Evolutionary conservation across 2,329 filamentous ascomycete genomes (phyloP).

Genomic region (Trichophyton equinum): DNA sequence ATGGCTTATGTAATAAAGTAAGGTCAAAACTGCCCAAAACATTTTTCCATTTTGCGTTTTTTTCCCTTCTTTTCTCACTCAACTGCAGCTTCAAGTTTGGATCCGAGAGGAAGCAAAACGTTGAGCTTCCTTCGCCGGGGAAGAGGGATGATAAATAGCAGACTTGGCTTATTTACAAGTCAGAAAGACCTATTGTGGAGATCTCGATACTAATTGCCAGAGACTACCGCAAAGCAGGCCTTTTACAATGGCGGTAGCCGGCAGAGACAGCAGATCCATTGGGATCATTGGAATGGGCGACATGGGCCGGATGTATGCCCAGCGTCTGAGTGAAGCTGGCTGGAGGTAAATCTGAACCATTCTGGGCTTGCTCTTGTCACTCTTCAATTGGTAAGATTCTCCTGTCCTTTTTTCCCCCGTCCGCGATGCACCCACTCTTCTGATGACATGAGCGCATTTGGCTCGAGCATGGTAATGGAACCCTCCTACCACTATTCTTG

Average conservation of each 20-base stretch:
- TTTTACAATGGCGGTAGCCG: conserved; percentile 5
- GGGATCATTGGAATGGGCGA: conserved; percentile 98
- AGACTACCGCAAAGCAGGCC: background rate
- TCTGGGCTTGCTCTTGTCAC: conserved; percentile 4
- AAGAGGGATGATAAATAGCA: background rate
- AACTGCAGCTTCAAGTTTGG: background rate
- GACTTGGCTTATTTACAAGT: background rate
- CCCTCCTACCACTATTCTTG: conserved; percentile 63
- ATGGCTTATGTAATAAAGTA: background rate
- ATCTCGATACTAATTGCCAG: background rate
- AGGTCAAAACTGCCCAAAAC: background rate
- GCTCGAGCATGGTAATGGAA: conserved; percentile 82
- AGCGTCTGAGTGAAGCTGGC: conserved; percentile 73
- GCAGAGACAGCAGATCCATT: conserved; percentile 54
- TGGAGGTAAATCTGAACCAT: conserved; percentile 64
- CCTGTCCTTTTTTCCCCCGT: conserved; percentile 9
- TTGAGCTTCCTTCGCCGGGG: background rate
- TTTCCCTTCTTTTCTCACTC: background rate
- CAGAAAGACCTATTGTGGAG: background rate
- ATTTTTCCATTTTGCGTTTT: background rate
- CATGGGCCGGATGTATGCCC: conserved; percentile 98
- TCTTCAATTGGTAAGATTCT: conserved; percentile 8
- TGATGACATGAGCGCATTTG: conserved; percentile 99
- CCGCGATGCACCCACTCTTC: conserved; percentile 24
- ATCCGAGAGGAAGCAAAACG: background rate